Evolutionary conservation across 192 early-diverging fungal species (phyloP).

Genomic region (Linderina pennispora): DNA sequence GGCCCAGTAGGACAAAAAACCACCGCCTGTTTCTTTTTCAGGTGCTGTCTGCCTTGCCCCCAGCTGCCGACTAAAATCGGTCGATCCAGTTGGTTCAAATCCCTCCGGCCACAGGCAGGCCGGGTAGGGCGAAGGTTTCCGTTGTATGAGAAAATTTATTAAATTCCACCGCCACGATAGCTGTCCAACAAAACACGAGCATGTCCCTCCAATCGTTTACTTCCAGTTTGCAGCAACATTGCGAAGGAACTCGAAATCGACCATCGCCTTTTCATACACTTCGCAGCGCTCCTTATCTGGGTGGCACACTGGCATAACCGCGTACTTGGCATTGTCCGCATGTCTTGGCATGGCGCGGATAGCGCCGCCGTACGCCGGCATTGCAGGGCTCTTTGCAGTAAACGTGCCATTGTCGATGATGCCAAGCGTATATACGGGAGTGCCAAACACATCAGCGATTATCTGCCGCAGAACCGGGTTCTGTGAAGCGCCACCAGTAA

Average conservation of each 20-base stretch:
- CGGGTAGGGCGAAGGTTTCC: too few relatives aligned
- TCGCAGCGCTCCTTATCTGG: constrained; percentile 4
- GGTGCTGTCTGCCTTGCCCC: too few relatives aligned
- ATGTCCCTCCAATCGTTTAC: too few relatives aligned
- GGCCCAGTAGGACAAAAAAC: neutral
- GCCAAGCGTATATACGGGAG: constrained; percentile 48
- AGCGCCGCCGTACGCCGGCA: constrained; percentile 38
- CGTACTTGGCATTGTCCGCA: constrained; percentile 1
- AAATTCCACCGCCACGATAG: too few relatives aligned
- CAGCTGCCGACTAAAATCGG: too few relatives aligned
- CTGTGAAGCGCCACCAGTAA: constrained; percentile 66
- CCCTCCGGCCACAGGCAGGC: too few relatives aligned
- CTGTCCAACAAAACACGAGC: too few relatives aligned
- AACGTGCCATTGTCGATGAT: neutral
- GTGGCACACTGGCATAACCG: constrained; percentile 7
- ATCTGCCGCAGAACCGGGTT: constrained; percentile 55
- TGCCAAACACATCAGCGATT: constrained; percentile 67
- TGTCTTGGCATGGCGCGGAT: constrained; percentile 8
- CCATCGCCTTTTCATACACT: constrained; percentile 11
- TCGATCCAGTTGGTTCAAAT: too few relatives aligned
- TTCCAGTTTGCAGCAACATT: too few relatives aligned
- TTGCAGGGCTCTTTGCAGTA: constrained; percentile 14
- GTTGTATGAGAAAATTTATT: neutral
- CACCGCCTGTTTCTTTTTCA: too few relatives aligned
- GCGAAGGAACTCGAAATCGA: constrained; percentile 29